Percentiles rank a stretch among this genome's conserved stretches.
These are phyloP conservation scores for Cladorrhinum sp. DNA, from an alignment of 2,329 filamentous ascomycete genomes.

Conservation along the genomic window DNA sequence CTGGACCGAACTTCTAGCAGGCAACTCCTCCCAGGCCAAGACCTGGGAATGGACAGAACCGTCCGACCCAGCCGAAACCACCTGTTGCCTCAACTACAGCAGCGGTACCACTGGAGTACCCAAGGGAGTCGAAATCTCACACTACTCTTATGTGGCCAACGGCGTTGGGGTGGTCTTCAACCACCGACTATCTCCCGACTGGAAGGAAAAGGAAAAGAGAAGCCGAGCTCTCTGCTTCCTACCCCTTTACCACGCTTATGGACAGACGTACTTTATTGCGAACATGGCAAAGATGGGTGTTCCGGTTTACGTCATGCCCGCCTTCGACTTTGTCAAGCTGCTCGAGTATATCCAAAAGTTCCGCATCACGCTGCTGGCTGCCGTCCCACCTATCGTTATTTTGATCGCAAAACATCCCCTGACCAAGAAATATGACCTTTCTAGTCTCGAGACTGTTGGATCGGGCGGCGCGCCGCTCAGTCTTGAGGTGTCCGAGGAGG, in stretches of 20 bases:
- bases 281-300: constrained; percentile 53
- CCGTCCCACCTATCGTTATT: constrained; percentile 75
- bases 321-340: constrained; percentile 73
- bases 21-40: constrained; percentile 45
- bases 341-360: constrained; percentile 65
- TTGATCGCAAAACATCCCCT: constrained; percentile 69
- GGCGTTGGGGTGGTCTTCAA: constrained; percentile 56
- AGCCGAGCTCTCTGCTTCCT: constrained; percentile 61
- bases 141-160: constrained; percentile 73
- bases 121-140: constrained; percentile 81
- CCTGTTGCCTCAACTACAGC: constrained; percentile 74
- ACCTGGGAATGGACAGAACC: constrained; percentile 63
- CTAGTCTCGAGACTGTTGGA: constrained; percentile 56
- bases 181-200: constrained; percentile 44
- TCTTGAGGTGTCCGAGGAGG: constrained; percentile 54
- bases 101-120: constrained; percentile 77
- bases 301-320: constrained; percentile 74
- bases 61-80: constrained; percentile 47
- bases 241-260: constrained; percentile 73
- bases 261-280: constrained; percentile 68
- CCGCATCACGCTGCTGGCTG: constrained; percentile 61
- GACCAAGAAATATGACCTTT: constrained; percentile 64
- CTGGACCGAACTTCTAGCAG: constrained; percentile 62
- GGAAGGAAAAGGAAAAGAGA: constrained; percentile 39
- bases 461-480: constrained; percentile 69